Base-by-base conservation (phyloP, 768 basidiomycete species). In the Mycena polygramma region DNA sequence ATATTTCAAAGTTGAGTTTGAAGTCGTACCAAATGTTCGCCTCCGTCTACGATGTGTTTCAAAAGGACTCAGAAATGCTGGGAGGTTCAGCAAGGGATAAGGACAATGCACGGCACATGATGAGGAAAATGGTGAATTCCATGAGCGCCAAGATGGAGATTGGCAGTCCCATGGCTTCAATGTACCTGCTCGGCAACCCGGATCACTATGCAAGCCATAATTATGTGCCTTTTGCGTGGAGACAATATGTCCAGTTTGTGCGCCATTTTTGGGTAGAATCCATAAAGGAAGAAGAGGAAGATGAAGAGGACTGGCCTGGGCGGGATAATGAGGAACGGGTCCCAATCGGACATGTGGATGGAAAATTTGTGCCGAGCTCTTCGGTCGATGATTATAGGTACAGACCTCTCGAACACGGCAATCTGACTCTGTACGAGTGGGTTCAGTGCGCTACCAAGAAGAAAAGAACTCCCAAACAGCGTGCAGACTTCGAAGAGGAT, bases 121-220 rank as follows among this genome's bases (percentile, higher is more conserved):
- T 55, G 30, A 4, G 53, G 15, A 55, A 36, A 20, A 37, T 55
- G 30, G 53, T 55, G 2, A 55, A 55, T 20, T 55, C 53, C 30
- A 35, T 55, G 53, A 35, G 22, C 14, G 7, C 30, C 2, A 79
- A 77, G 67, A 54, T 74, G 49, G 81, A 81, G 69, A 76, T 81
- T 39, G 81, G 81, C 17, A 65, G 68, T 41, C 82, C 81, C 1
- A 77, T 82, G 77, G 74, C 74, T 0, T 75, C 67, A 26, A 41
- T 78, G 59, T 81, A 82, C 66, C 46, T 83, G 4, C 54, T 82
- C 4, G 77, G 76, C 2, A 64, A 77, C 71, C 81, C 53, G 4
- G 53, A 54, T 20, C 53, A 54, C 24, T 54, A 54, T 35, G 53
- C 53, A 36, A 54, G 30, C 11, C 53, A 54, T 17, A 54, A 6